Base-by-base conservation (phyloP, 768 basidiomycete species). In the Leccinellum albellum region DNA sequence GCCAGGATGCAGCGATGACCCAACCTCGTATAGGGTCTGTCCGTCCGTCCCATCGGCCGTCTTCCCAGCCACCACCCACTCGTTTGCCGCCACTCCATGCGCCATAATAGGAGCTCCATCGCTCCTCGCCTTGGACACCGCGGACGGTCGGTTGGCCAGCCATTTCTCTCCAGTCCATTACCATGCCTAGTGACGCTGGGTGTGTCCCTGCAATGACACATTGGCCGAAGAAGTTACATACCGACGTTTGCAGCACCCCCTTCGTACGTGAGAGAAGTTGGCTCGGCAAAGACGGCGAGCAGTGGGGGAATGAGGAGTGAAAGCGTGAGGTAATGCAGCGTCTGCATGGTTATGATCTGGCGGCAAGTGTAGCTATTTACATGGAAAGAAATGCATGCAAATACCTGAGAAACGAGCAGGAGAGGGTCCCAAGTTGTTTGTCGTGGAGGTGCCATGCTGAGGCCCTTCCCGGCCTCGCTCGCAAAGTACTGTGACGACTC, bases 81-180 rank as follows among this genome's bases (percentile, higher is more conserved):
- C 83, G 84, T 72, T 84, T 83, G 3, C 92, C 89, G 47, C 88
- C 85, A 65, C 86, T 86, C 90, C 92, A 93, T 6, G 85, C 87
- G 64, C 89, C 86, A 44, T 82, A 77, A 66, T 85, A 82, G 35
- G 83, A 79, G 51, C 74, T 76, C 88, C 88, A 91, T 46, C 81
- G 74, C 44, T 84, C 82, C 53, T 82, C 82, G 17, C 84, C 87
- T 23, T 84, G 80, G 55, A 84, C 72, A 26, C 82, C 82, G 55
- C 80, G 82, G 21, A 89, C 84, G 0, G 94, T 94, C 4, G 90
- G 85, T 51, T 82, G 75, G 4, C 93, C 90, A 1, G 94, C 89
- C 84, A 99, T 88, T 72, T 98, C 91, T 47, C 94, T 81, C 97
- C 97, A 99, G 74, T 98, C 95, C 87, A 99, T 93, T 35, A 98